Evolutionary conservation across 345 rosid species (phyloP), one percentile per base, ranked within the genome.

Genomic region (Camelina neglecta): DNA sequence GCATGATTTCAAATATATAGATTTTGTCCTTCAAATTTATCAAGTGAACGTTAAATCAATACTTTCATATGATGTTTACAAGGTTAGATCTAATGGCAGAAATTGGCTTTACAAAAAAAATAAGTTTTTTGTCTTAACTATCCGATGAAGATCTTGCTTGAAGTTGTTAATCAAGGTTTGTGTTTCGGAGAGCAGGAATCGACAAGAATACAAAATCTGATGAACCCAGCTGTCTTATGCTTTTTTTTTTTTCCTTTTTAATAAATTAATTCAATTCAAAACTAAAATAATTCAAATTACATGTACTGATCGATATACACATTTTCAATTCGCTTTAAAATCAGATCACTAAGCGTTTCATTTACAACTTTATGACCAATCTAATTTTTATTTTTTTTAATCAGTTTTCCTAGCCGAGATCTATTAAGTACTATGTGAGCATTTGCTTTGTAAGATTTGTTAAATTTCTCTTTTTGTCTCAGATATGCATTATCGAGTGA

Each of bases 111-210:
- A 23, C 3, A 9, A 20, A 10, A 26, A 23, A 31, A 15, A 4
- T 6, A 51, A 42, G n/a, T 36, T 23, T 53, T 66, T 21, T 39
- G 57, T 51, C 59, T 70, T 13, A 60, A 48, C 24, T 63, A 57
- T 71, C 29, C 50, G 73, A 64, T 49, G 38, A 64, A 50, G 50
- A 77, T 65, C 18, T 70, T 76, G 80, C 80, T 70, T 70, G 21
- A 24, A 45, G 33, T 69, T 69, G 75, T 75, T 73, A 67, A 76
- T 65, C 71, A 73, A 73, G 69, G 65, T 70, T 75, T 39, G 65
- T 72, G 73, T 59, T 65, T 55, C 20, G 36, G 74, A 69, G 80
- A 68, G 76, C 75, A 77, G 4, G 80, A 70, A 71, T 77, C 80
- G 76, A 77, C 80, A 77, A 38, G 67, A 76, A 16, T 70, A 65